These are phyloP conservation scores for Massarina eburnea DNA, from an alignment of 2,329 filamentous ascomycete genomes.

Conservation along the genomic window DNA sequence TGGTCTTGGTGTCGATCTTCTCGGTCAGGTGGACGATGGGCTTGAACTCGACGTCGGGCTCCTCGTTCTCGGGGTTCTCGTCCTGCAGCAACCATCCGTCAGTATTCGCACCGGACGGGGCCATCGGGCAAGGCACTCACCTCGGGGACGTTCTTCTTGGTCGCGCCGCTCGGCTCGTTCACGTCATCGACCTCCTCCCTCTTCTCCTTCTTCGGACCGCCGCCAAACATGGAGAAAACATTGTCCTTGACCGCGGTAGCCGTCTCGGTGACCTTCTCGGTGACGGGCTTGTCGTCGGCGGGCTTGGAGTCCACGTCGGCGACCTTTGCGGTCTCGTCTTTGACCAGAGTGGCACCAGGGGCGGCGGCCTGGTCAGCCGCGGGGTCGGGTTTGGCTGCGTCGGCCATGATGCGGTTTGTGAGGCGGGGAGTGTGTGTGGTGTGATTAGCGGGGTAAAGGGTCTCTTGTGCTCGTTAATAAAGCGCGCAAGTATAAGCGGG, in stretches of 20 bases:
- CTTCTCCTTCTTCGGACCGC: slow-evolving; percentile 96
- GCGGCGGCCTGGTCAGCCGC: slow-evolving; percentile 42
- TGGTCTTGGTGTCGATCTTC: slow-evolving; percentile 95
- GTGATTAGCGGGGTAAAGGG: not conserved
- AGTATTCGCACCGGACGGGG: slow-evolving; percentile 13
- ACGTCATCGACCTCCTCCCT: slow-evolving; percentile 71
- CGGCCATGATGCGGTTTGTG: slow-evolving; percentile 30
- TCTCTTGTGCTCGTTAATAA: not conserved
- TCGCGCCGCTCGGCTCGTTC: slow-evolving; percentile 84
- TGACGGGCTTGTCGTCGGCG: slow-evolving; percentile 31
- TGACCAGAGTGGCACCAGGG: slow-evolving; percentile 43
- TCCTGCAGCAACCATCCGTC: slow-evolving; percentile 53
- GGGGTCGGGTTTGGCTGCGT: slow-evolving; percentile 45
- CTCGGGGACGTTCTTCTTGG: slow-evolving; percentile 49
- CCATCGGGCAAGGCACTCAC: slow-evolving; percentile 45
- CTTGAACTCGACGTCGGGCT: slow-evolving; percentile 94
- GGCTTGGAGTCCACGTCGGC: slow-evolving; percentile 45
- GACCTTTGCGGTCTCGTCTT: slow-evolving; percentile 49
- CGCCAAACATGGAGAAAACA: slow-evolving; percentile 98
- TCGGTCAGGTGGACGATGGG: slow-evolving; percentile 94
- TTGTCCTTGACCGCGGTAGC: slow-evolving; percentile 52
- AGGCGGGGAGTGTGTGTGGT: not conserved
- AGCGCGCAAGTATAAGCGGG: not conserved
- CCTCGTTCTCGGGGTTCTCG: slow-evolving; percentile 82
- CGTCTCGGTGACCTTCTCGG: slow-evolving; percentile 43